A percentile compares a stretch with the other conserved stretches of the same genome.
Conservation (phyloP, 148 eudicot genomes). For the Arbutus unedo region DNA sequence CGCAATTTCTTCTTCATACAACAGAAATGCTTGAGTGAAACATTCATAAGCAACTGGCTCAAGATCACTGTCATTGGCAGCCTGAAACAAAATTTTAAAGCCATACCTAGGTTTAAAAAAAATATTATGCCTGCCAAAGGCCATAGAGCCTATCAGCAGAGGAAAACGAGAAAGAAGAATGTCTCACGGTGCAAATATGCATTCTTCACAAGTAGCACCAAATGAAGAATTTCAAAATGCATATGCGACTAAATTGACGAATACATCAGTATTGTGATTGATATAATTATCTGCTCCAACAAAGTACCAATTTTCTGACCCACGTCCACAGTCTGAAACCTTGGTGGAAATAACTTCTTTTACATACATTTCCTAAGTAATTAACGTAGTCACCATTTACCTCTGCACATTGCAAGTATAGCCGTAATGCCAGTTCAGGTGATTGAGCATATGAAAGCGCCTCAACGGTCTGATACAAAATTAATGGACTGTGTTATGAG, state of each 20-base stretch:
- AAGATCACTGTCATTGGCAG: conserved; percentile 94
- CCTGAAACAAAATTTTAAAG: conserved; percentile 41
- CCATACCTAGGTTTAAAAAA: neutral
- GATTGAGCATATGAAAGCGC: conserved; percentile 73
- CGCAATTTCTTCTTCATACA: conserved; percentile 98
- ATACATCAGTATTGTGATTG: neutral
- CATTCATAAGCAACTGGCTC: conserved; percentile 93
- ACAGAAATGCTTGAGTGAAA: conserved; percentile 89
- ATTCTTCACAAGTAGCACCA: neutral
- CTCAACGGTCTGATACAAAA: conserved; percentile 67
- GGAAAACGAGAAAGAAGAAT: too few species aligned
- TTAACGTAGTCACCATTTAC: conserved; percentile 30
- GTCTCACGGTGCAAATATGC: too few species aligned
- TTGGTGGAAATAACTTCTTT: neutral
- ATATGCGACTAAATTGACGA: neutral
- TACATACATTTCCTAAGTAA: neutral
- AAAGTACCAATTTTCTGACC: conserved; percentile 1
- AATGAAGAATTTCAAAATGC: neutral
- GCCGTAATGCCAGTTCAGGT: conserved; percentile 88
- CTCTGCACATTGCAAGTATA: conserved; percentile 98
- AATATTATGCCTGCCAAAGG: neutral
- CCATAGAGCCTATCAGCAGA: conserved; percentile 1
- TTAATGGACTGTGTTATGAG: neutral
- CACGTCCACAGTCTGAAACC: neutral
- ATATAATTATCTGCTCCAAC: neutral